phyloP scores from a whole-genome alignment of 441 rosid genomes.

The Adansonia rubrostipa region DNA sequence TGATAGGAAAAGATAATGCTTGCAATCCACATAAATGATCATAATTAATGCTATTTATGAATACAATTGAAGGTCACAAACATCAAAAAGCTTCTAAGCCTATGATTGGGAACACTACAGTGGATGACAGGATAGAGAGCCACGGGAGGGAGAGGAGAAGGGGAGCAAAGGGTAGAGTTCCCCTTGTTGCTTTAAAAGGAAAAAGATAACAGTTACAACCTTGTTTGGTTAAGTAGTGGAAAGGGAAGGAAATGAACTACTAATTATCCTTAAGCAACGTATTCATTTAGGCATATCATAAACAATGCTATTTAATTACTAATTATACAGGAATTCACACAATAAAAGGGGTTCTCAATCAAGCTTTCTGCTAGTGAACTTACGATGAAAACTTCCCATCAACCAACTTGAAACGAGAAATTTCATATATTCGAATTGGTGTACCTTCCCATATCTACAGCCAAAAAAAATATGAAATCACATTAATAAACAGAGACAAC shows the following conservation, averaged over 20 bases:
- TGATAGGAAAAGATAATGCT: not conserved
- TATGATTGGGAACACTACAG: not conserved
- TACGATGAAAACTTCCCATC: slow-evolving; percentile 99
- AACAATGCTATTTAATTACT: not conserved
- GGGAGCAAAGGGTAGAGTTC: slow-evolving; percentile 9
- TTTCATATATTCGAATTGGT: slow-evolving; percentile 85
- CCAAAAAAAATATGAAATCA: slow-evolving; percentile 31
- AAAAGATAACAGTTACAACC: not conserved
- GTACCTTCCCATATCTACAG: slow-evolving; percentile 97
- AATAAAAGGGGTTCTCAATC: slow-evolving; percentile 13
- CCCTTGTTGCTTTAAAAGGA: not conserved
- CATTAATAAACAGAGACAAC: slow-evolving; percentile 32
- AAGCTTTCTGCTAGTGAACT: slow-evolving; percentile 41
- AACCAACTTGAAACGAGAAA: slow-evolving; percentile 88
- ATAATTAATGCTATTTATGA: not conserved
- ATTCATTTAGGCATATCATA: not conserved
- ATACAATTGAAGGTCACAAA: not conserved
- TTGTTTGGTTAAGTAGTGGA: not conserved
- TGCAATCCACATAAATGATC: slow-evolving; percentile 6
- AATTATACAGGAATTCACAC: not conserved
- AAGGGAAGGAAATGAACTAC: not conserved
- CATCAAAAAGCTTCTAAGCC: not conserved
- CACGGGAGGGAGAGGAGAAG: not conserved
- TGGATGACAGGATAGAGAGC: not conserved
- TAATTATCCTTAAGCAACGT: slow-evolving; percentile 1